These are phyloP conservation scores for Cardamine resedifolia DNA, from an alignment of 345 rosid genomes.

Conservation along the genomic window DNA sequence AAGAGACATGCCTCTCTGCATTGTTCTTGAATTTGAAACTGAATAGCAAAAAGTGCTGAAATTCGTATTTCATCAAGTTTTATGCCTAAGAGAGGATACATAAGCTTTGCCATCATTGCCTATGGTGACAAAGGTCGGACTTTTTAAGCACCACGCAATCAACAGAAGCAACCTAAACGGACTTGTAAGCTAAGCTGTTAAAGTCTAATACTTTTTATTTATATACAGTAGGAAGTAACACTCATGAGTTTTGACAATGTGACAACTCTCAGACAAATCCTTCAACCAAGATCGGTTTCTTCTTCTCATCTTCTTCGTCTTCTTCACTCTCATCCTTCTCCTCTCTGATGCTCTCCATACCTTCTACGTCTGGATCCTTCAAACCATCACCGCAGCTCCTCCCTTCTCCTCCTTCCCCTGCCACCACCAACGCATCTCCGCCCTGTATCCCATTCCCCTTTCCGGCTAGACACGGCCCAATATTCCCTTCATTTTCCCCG, in stretches of 20 bases:
- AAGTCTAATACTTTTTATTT: conserved; percentile 24
- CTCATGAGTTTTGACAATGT: neutral
- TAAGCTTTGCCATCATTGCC: conserved; percentile 9
- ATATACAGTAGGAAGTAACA: conserved; percentile 17
- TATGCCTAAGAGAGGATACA: conserved; percentile 12
- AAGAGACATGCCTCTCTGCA: conserved; percentile 6
- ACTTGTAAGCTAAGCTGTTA: neutral
- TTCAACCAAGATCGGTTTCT: conserved; percentile 37
- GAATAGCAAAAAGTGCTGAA: neutral
- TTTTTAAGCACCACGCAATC: neutral
- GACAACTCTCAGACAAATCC: conserved; percentile 30
- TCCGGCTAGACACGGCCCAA: conserved; percentile 33
- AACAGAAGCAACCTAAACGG: neutral
- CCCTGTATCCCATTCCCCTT: conserved; percentile 10
- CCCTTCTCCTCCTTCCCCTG: conserved; percentile 22
- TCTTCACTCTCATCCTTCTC: conserved; percentile 21
- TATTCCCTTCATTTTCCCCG: neutral
- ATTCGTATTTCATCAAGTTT: conserved; percentile 1
- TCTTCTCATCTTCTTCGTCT: conserved; percentile 25
- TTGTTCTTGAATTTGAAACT: neutral
- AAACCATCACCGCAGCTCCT: conserved; percentile 35
- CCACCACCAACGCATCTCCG: conserved; percentile 32
- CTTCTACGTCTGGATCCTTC: conserved; percentile 24
- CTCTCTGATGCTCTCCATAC: conserved; percentile 16
- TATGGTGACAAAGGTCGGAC: conserved; percentile 3